phyloP scores from a whole-genome alignment of 257 asterid species.

The Ocimum tenuiflorum region DNA sequence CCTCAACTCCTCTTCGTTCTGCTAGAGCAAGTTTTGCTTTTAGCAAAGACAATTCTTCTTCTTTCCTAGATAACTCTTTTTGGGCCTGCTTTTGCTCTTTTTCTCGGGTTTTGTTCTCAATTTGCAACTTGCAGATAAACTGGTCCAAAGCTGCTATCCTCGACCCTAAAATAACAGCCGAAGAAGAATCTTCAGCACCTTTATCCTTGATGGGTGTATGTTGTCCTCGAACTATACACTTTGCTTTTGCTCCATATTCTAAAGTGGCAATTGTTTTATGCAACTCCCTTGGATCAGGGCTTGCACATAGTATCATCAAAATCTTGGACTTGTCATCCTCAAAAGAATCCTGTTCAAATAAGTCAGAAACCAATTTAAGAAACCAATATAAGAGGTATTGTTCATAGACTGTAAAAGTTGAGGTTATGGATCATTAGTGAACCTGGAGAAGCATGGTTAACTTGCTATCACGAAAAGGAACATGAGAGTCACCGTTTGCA shows the following conservation, averaged over 20 bases:
- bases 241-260: slow-evolving; percentile 95
- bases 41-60: slow-evolving; percentile 54
- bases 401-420: background rate
- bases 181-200: slow-evolving; percentile 65
- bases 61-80: slow-evolving; percentile 52
- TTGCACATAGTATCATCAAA: slow-evolving; percentile 85
- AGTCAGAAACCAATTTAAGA: background rate
- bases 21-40: slow-evolving; percentile 48
- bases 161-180: slow-evolving; percentile 60
- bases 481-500: slow-evolving; percentile 94
- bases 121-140: slow-evolving; percentile 67
- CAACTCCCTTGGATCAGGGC: slow-evolving; percentile 88
- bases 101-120: slow-evolving; percentile 60
- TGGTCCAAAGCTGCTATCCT: slow-evolving; percentile 78
- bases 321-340: slow-evolving; percentile 93
- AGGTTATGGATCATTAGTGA: background rate
- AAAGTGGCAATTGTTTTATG: slow-evolving; percentile 87
- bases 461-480: slow-evolving; percentile 97
- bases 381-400: slow-evolving; percentile 4
- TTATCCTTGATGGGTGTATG: slow-evolving; percentile 68
- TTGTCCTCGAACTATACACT: slow-evolving; percentile 83
- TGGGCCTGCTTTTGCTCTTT: slow-evolving; percentile 60
- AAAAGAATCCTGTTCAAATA: slow-evolving; percentile 65
- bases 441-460: slow-evolving; percentile 99
- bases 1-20: slow-evolving; percentile 29